phyloP scores from a whole-genome alignment of 495 filamentous ascomycete genomes.

The Hypoxylon fragiforme region DNA sequence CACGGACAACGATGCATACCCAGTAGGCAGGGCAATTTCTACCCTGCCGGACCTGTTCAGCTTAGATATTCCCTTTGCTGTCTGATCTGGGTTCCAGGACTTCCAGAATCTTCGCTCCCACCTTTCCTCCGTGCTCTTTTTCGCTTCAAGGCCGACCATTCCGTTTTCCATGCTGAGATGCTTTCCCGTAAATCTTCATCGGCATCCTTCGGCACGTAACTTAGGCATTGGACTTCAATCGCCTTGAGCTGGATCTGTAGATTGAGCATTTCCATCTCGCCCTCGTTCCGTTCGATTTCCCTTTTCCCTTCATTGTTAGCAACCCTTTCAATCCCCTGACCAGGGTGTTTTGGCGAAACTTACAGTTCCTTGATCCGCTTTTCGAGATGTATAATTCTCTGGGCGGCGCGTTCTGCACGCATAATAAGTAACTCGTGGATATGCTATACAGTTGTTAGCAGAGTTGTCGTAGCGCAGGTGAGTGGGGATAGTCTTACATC shows the following conservation, averaged over 20 bases:
- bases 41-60: slow-evolving; percentile 4
- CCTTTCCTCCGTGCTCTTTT: slow-evolving; percentile 31
- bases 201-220: slow-evolving; percentile 43
- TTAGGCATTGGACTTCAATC: slow-evolving; percentile 53
- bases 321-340: neutral
- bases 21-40: neutral
- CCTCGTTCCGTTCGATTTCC: slow-evolving; percentile 42
- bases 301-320: slow-evolving; percentile 31
- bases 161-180: slow-evolving; percentile 51
- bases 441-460: slow-evolving; percentile 43
- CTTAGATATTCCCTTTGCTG: slow-evolving; percentile 14
- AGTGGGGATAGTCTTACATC: slow-evolving; percentile 42
- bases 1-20: neutral
- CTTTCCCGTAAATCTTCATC: slow-evolving; percentile 49
- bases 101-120: slow-evolving; percentile 12
- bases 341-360: slow-evolving; percentile 19
- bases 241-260: slow-evolving; percentile 57
- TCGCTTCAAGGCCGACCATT: slow-evolving; percentile 43
- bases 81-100: slow-evolving; percentile 15
- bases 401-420: slow-evolving; percentile 54
- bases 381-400: slow-evolving; percentile 56
- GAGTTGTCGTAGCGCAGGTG: neutral
- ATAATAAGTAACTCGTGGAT: slow-evolving; percentile 56
- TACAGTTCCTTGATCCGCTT: slow-evolving; percentile 52
- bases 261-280: slow-evolving; percentile 51